Evolutionary conservation across 768 basidiomycete genomes (phyloP), one percentile per base, ranked within the genome.

Genomic region (Termitomyces heimii): DNA sequence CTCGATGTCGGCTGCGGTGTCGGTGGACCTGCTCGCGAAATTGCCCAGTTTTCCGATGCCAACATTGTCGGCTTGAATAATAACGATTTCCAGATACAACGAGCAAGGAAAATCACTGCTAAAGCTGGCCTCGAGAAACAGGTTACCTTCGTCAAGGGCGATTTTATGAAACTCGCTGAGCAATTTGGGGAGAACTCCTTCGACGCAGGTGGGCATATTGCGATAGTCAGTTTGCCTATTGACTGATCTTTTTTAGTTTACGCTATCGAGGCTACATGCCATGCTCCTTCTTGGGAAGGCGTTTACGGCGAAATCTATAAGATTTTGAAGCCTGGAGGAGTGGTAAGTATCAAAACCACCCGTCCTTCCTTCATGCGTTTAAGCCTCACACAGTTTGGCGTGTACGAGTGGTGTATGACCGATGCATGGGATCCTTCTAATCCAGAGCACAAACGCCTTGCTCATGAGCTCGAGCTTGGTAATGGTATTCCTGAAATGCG

Each of bases 401-500:
- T 98, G 37, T 99, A 98, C 73, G 97, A 98, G 70, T 99, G 96
- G 96, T 88, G 86, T 73, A 98, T 99, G 97, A 98, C 97, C 20
- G 94, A 98, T 71, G 69, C 73, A 3, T 95, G 95, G 92, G 89
- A 98, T 72, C 82, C 90, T 39, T 81, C 88, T 46, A 89, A 79
- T 68, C 89, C 94, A 18, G 73, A 81, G 54, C 96, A 98, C 81
- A 95, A 94, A 75, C 81, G 81, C 45, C 85, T 98, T 57, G 92
- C 92, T 13, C 94, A 98, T 75, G 82, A 82, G 59, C 88, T 98
- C 60, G 95, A 98, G 70, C 77, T 97, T 56, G 96, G 97, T 22
- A 94, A 96, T 67, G 97, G 97, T 55, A 98, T 99, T 66, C 93
- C 97, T 20, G 92, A 98, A 75, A 97, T 98, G 96, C 87, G 97